Conservation (phyloP, 169 alveolate species). For the Cryptosporidium sp. region DNA sequence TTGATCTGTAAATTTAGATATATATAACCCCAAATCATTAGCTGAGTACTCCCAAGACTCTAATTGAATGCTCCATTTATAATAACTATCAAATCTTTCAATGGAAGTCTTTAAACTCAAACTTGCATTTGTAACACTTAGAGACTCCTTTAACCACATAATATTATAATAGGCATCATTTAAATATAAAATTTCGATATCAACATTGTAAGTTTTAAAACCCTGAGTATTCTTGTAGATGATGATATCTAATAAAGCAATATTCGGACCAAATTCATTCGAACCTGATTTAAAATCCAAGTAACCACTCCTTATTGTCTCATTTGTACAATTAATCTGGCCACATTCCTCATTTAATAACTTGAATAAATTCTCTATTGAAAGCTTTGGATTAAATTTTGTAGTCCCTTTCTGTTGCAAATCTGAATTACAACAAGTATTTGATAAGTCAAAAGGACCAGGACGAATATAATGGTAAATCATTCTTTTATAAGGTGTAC, state of each 20-base stretch:
- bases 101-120: constrained; percentile 19
- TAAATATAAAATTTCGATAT: constrained; percentile 11
- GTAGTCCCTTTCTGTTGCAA: neutral
- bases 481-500: neutral
- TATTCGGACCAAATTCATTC: constrained; percentile 35
- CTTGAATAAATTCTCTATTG: constrained; percentile 6
- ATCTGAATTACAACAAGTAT: neutral
- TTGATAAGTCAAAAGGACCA: neutral
- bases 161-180: constrained; percentile 34
- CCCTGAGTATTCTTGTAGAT: neutral
- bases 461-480: constrained; percentile 24
- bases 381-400: neutral
- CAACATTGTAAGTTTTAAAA: neutral
- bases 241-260: constrained; percentile 35
- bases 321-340: neutral
- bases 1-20: constrained; percentile 8
- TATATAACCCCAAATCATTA: constrained; percentile 27
- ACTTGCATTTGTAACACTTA: neutral
- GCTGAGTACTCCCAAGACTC: constrained; percentile 43
- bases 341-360: constrained; percentile 18
- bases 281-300: neutral
- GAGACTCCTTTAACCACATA: neutral
- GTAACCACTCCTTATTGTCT: neutral
- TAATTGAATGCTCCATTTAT: constrained; percentile 34
- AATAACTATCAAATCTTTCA: constrained; percentile 15